Evolutionary conservation across 2,329 filamentous ascomycete genomes (phyloP).

Genomic region (Colletotrichum neosansevieriae): DNA sequence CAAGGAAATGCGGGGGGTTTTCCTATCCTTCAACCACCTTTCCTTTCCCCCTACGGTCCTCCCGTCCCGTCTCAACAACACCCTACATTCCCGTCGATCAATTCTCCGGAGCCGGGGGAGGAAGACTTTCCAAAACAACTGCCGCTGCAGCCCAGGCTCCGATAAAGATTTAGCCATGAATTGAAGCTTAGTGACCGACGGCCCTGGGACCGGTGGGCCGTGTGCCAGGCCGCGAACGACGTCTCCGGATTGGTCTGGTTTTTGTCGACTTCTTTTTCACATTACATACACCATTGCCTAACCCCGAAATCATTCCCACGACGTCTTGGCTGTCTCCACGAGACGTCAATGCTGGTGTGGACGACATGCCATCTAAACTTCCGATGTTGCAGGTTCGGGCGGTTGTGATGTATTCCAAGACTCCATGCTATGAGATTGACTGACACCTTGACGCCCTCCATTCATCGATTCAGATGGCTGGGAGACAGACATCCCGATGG

Average conservation of each 20-base stretch:
- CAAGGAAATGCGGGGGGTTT: conserved; percentile 20
- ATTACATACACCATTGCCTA: background rate
- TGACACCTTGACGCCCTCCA: background rate
- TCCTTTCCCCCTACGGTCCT: background rate
- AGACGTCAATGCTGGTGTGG: background rate
- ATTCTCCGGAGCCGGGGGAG: background rate
- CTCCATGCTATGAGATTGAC: background rate
- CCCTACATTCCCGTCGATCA: background rate
- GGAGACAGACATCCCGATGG: background rate
- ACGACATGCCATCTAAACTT: conserved; percentile 29
- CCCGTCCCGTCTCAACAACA: conserved; percentile 10
- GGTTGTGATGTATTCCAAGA: conserved; percentile 17
- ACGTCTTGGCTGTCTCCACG: background rate
- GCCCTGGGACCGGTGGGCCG: background rate
- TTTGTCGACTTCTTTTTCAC: background rate
- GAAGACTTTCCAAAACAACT: conserved; percentile 25
- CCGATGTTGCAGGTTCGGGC: conserved; percentile 24
- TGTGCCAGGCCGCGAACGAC: background rate
- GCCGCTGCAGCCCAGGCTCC: conserved; percentile 16
- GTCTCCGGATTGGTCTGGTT: background rate
- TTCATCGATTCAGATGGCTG: background rate
- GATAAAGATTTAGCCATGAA: conserved; percentile 23
- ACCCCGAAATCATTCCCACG: background rate
- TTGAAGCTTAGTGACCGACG: conserved; percentile 23
- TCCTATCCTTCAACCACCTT: background rate